Conservation (phyloP, 495 filamentous ascomycete genomes). For the Lophiostoma macrostomum region DNA sequence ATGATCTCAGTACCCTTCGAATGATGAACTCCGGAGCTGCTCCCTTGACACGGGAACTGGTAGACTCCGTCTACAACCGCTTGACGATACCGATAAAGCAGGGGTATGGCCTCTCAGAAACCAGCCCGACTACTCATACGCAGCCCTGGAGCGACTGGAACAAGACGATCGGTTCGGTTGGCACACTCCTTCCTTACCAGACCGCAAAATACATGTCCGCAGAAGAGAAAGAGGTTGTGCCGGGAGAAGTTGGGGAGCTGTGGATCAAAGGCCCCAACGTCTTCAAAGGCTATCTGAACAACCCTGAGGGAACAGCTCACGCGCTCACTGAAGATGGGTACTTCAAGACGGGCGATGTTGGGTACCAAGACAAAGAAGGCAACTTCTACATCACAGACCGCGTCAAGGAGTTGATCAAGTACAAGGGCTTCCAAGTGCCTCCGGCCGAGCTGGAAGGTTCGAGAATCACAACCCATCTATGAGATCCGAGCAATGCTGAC, state of each 20-base stretch:
- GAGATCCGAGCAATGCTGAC: no score
- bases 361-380: slow-evolving; percentile 55
- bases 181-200: slow-evolving; percentile 75
- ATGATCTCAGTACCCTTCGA: slow-evolving; percentile 73
- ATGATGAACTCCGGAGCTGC: slow-evolving; percentile 91
- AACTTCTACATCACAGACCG: slow-evolving; percentile 55
- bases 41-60: slow-evolving; percentile 78
- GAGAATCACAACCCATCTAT: no score
- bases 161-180: slow-evolving; percentile 73
- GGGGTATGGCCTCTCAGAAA: slow-evolving; percentile 54
- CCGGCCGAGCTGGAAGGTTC: slow-evolving; percentile 45
- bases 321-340: slow-evolving; percentile 70
- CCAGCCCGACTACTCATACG: slow-evolving; percentile 55
- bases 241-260: slow-evolving; percentile 48
- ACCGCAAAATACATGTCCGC: slow-evolving; percentile 71
- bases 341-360: slow-evolving; percentile 81
- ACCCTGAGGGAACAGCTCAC: slow-evolving; percentile 58
- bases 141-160: slow-evolving; percentile 76
- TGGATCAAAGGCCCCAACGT: slow-evolving; percentile 76
- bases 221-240: slow-evolving; percentile 41
- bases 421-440: slow-evolving; percentile 50
- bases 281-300: slow-evolving; percentile 76
- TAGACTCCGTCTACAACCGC: slow-evolving; percentile 71
- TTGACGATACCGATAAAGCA: slow-evolving; percentile 62
- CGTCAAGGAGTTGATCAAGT: slow-evolving; percentile 55